Evolutionary conservation across 2,329 filamentous ascomycete species (phyloP).

Genomic region (Penicillium corylophilum): DNA sequence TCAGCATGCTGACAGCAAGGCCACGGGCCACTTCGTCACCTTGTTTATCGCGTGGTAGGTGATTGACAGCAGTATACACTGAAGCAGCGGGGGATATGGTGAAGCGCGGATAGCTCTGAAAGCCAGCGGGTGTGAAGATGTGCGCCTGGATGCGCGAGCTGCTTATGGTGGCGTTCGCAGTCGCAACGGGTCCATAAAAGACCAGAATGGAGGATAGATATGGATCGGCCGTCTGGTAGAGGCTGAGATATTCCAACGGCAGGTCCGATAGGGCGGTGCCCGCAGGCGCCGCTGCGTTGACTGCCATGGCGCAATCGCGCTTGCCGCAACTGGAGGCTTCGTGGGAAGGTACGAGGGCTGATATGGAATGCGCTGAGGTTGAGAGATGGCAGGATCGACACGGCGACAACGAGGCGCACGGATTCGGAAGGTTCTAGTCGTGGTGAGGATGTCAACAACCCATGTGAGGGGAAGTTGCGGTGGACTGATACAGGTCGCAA

Average conservation of each 20-base stretch:
- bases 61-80: conserved; percentile 84
- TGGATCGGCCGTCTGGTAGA: conserved; percentile 87
- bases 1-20: conserved; percentile 86
- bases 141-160: conserved; percentile 94
- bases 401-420: conserved; percentile 2
- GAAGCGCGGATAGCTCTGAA: conserved; percentile 84
- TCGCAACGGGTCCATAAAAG: conserved; percentile 90
- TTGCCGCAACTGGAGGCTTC: conserved; percentile 4
- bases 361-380: neutral
- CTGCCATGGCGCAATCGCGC: conserved; percentile 65
- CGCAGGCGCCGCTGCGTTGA: conserved; percentile 49
- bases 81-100: conserved; percentile 91
- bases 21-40: conserved; percentile 91
- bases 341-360: neutral
- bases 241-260: conserved; percentile 75
- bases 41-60: conserved; percentile 89
- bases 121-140: conserved; percentile 83
- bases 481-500: conserved; percentile 16
- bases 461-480: conserved; percentile 11
- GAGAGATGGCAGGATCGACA: neutral
- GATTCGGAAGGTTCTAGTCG: neutral
- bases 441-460: conserved; percentile 5
- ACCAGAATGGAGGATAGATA: conserved; percentile 77
- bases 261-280: conserved; percentile 72
- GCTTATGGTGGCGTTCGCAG: conserved; percentile 79